These are phyloP conservation scores for Pistacia integerrima DNA, from an alignment of 345 rosid species.

Conservation along the genomic window DNA sequence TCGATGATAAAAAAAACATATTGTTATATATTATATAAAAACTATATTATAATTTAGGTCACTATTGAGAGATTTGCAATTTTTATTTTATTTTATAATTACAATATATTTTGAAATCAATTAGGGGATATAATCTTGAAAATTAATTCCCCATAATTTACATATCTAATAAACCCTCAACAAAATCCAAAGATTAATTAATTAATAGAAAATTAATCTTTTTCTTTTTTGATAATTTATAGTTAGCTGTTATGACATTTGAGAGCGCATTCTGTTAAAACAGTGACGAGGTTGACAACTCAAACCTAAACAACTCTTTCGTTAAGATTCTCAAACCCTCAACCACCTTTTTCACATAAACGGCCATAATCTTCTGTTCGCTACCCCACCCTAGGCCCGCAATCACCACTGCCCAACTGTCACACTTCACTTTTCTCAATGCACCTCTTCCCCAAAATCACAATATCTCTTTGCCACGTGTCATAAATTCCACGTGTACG, in stretches of 20 bases:
- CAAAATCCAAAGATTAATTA: too few species aligned
- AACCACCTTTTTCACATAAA: background rate
- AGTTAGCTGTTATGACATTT: background rate
- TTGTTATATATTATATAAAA: too few species aligned
- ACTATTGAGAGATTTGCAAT: too few species aligned
- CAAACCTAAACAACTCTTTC: background rate
- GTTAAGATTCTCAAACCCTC: constrained; percentile 10
- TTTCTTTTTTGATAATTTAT: too few species aligned
- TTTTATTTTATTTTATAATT: too few species aligned
- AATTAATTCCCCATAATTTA: too few species aligned
- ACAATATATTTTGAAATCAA: too few species aligned
- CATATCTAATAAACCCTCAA: too few species aligned
- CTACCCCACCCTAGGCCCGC: constrained; percentile 11
- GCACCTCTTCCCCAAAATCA: background rate
- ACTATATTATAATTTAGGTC: too few species aligned
- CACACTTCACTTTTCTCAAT: constrained; percentile 8
- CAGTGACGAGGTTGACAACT: constrained; percentile 18
- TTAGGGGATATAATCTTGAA: too few species aligned
- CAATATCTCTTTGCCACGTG: constrained; percentile 10
- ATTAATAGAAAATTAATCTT: too few species aligned
- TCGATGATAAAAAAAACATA: too few species aligned
- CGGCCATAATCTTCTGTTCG: constrained; percentile 9
- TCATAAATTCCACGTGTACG: background rate
- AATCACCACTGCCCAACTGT: constrained; percentile 21
- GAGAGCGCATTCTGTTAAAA: background rate